Evolutionary conservation across 345 rosid genomes (phyloP).

Genomic region (Luvunga scandens): DNA sequence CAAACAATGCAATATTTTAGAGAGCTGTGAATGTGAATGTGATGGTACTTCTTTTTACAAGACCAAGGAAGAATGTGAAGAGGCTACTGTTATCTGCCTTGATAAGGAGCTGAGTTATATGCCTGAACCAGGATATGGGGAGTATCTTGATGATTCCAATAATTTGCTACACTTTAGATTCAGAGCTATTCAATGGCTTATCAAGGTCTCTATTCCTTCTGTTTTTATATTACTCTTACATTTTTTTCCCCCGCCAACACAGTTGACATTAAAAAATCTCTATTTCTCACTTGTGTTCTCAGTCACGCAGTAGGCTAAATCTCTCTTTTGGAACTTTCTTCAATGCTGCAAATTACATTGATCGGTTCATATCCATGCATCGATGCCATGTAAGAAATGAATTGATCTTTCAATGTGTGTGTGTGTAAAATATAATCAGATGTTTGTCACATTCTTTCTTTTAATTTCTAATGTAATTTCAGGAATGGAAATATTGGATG

Average conservation of each 20-base stretch:
- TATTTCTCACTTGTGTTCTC: slow-evolving; percentile 16
- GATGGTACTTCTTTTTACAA: neutral
- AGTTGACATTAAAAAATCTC: slow-evolving; percentile 2
- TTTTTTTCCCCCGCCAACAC: no score
- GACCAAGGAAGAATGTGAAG: slow-evolving; percentile 28
- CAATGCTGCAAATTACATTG: slow-evolving; percentile 57
- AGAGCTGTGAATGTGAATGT: neutral
- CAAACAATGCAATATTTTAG: neutral
- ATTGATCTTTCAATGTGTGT: no score
- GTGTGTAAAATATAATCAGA: no score
- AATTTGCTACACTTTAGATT: slow-evolving; percentile 25
- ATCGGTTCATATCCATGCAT: slow-evolving; percentile 48
- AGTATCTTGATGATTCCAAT: slow-evolving; percentile 22
- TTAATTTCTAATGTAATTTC: neutral
- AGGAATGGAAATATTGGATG: slow-evolving; percentile 80
- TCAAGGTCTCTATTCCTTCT: slow-evolving; percentile 23
- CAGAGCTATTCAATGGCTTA: slow-evolving; percentile 42
- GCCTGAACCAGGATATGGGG: slow-evolving; percentile 33
- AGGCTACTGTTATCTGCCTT: slow-evolving; percentile 15
- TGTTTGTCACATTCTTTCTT: neutral
- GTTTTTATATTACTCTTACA: neutral
- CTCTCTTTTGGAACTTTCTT: slow-evolving; percentile 44
- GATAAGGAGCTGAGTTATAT: slow-evolving; percentile 37
- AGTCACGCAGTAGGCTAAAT: slow-evolving; percentile 45
- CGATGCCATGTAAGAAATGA: slow-evolving; percentile 44